Evolutionary conservation across 352 stramenopile genomes (phyloP), one percentile per base, ranked within the genome.

Genomic region (Phytophthora agathidicida): DNA sequence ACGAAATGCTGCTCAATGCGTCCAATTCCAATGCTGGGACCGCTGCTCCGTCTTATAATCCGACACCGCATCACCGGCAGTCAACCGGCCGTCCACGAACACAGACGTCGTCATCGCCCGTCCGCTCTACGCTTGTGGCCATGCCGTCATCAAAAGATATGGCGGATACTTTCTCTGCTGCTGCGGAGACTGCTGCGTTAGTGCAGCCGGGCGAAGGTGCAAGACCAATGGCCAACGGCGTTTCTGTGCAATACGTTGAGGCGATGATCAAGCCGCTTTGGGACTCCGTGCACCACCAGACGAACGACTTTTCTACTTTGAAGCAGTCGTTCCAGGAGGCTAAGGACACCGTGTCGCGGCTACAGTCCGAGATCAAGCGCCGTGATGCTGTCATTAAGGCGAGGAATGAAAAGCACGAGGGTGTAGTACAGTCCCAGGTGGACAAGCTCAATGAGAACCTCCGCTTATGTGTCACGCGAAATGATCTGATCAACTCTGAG

Each of bases 291-390:
- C 82, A 93, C 45, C 85, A 78, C 32, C 85, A 93, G 27, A 91
- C 80, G 0, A 91, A 92, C 48, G 74, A 88, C 30, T 89, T 92
- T 26, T 77, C 78, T 1, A 20, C 73, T 6, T 47, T 92, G 8
- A 80, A 76, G 17, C 73, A 89, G 22, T 64, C 68, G 16, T 93
- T 91, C 26, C 69, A 77, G 16, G 85, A 93, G 23, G 81, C 85
- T 3, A 91, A 91, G 37, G 80, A 90, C 26, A 94, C 83, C 0
- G 80, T 93, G 0, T 39, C 71, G 14, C 74, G 83, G 0, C 60
- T 94, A 9, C 85, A 94, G 41, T 80, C 83, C 0, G 85, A 94
- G 66, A 91, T 94, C 59, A 92, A 93, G 32, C 81, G 85, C 7
- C 81, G 85, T 9, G 85, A 94, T 41, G 83, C 85, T 0, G 72